Conservation (phyloP, 495 filamentous ascomycete genomes). For the Penicillium pulvis region DNA sequence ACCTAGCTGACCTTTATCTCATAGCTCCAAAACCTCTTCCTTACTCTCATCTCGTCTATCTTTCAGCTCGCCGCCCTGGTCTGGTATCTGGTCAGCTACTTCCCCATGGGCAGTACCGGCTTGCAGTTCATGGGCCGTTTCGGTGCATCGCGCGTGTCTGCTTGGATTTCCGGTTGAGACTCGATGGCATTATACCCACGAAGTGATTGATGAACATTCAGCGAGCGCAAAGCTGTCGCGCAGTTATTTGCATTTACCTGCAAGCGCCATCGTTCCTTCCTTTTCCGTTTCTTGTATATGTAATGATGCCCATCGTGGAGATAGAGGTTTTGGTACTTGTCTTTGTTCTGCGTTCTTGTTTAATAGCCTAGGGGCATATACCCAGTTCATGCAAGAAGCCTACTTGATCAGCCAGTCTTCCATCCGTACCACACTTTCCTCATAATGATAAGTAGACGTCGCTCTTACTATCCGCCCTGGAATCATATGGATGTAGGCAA, state of each 20-base stretch:
- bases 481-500: neutral
- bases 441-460: no score
- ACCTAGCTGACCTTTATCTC: slow-evolving; percentile 17
- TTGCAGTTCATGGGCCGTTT: slow-evolving; percentile 84
- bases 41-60: slow-evolving; percentile 82
- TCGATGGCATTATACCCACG: neutral
- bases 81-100: slow-evolving; percentile 98
- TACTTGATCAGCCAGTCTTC: neutral
- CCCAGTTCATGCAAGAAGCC: neutral
- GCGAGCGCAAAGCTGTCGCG: neutral
- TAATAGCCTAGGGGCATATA: neutral
- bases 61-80: slow-evolving; percentile 78
- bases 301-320: neutral
- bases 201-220: neutral
- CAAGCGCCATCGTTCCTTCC: neutral
- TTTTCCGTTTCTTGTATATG: neutral
- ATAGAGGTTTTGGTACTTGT: neutral
- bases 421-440: neutral
- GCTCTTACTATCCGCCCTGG: neutral
- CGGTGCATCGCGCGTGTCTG: slow-evolving; percentile 77
- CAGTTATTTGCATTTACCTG: neutral
- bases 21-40: slow-evolving; percentile 75
- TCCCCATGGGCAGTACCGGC: slow-evolving; percentile 92
- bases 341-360: neutral
- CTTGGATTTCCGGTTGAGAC: slow-evolving; percentile 82